Percentiles rank a stretch among this genome's conserved stretches.
These are phyloP conservation scores for Candida sp. DNA, from an alignment of 1,139 yeast species.

Conservation along the genomic window DNA sequence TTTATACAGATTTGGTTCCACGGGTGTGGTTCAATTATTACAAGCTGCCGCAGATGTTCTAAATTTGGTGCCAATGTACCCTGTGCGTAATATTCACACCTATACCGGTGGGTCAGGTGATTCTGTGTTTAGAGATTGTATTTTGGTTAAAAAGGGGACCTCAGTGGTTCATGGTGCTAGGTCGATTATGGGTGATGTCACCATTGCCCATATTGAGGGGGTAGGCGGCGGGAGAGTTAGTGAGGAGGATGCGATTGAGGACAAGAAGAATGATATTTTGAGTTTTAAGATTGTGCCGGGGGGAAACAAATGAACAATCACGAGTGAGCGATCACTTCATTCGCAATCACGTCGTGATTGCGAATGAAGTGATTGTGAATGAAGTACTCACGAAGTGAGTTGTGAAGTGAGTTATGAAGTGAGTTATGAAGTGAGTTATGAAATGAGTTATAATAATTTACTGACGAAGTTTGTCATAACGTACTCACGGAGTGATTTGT, in stretches of 20 bases:
- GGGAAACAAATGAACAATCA: conserved; percentile 12
- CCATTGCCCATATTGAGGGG: conserved; percentile 91
- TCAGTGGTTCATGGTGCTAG: conserved; percentile 84
- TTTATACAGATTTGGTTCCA: conserved; percentile 89
- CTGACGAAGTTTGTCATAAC: too few relatives aligned
- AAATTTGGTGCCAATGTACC: conserved; percentile 81
- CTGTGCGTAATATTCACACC: conserved; percentile 81
- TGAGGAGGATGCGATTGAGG: conserved; percentile 77
- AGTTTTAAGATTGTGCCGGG: conserved; percentile 79
- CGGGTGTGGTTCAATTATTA: conserved; percentile 90
- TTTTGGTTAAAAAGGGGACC: conserved; percentile 76
- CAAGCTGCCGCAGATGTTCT: conserved; percentile 84
- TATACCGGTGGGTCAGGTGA: conserved; percentile 72
- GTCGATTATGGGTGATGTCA: conserved; percentile 91
- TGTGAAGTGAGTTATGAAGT: too few relatives aligned
- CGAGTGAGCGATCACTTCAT: too few relatives aligned
- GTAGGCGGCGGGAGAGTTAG: conserved; percentile 77
- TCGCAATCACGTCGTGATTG: too few relatives aligned
- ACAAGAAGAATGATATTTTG: conserved; percentile 78
- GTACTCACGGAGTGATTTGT: too few relatives aligned
- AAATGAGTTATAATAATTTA: too few relatives aligned
- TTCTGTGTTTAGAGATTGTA: conserved; percentile 82
- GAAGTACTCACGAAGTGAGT: too few relatives aligned
- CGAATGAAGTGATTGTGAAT: too few relatives aligned
- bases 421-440: too few relatives aligned